These are phyloP conservation scores for Kuraishia hungarica DNA, from an alignment of 805 yeast genomes.

Conservation along the genomic window DNA sequence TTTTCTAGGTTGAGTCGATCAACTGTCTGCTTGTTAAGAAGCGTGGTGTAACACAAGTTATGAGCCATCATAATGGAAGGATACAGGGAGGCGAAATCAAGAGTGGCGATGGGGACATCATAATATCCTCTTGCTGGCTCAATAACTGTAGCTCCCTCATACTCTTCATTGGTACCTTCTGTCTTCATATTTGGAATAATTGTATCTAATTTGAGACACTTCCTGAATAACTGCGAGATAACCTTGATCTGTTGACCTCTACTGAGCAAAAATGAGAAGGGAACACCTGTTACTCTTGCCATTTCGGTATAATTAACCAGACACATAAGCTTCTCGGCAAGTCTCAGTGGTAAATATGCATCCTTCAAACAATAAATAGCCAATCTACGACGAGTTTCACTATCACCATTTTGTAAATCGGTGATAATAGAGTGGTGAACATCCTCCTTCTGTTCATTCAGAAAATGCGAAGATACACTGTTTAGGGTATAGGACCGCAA, in stretches of 20 bases:
- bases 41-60: slow-evolving; percentile 89
- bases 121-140: slow-evolving; percentile 95
- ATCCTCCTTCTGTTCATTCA: slow-evolving; percentile 95
- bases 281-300: slow-evolving; percentile 99
- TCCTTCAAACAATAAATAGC: slow-evolving; percentile 97
- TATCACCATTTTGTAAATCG: slow-evolving; percentile 83
- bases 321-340: slow-evolving; percentile 91
- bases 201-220: slow-evolving; percentile 78
- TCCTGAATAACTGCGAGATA: slow-evolving; percentile 88
- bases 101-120: slow-evolving; percentile 93
- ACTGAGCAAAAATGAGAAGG: slow-evolving; percentile 77
- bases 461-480: slow-evolving; percentile 88
- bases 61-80: slow-evolving; percentile 99
- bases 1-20: slow-evolving; percentile 53
- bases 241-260: slow-evolving; percentile 99
- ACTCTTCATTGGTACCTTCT: slow-evolving; percentile 81
- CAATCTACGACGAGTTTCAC: slow-evolving; percentile 87
- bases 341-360: slow-evolving; percentile 83
- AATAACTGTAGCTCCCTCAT: slow-evolving; percentile 98
- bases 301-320: slow-evolving; percentile 94
- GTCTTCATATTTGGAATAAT: slow-evolving; percentile 86
- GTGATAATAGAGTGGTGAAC: slow-evolving; percentile 97
- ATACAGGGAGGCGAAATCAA: slow-evolving; percentile 94
- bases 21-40: slow-evolving; percentile 62
- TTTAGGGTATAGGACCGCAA: slow-evolving; percentile 90